These are phyloP conservation scores for Monilinia vaccinii-corymbosi DNA, from an alignment of 2,329 filamentous ascomycete genomes.

Conservation along the genomic window DNA sequence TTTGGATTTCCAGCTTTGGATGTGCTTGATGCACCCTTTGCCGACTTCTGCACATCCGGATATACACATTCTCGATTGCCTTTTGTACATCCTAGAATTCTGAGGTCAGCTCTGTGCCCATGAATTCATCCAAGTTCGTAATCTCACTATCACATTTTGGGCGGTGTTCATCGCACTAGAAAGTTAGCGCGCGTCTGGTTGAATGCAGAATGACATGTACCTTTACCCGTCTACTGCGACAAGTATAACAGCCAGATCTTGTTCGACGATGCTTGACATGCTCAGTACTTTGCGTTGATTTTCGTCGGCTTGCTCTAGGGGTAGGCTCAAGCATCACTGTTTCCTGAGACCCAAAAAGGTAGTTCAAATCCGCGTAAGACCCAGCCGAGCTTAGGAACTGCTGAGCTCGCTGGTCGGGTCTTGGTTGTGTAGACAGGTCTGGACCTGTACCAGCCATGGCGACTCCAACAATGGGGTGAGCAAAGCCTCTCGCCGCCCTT, in stretches of 20 bases:
- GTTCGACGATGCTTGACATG: constrained; percentile 84
- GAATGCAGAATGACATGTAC: constrained; percentile 32
- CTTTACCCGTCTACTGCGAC: constrained; percentile 79
- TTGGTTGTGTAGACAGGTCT: constrained; percentile 1
- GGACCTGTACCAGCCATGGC: neutral
- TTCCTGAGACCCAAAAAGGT: constrained; percentile 26
- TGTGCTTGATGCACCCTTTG: constrained; percentile 20
- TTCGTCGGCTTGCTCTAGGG: constrained; percentile 24
- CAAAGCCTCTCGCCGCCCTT: neutral
- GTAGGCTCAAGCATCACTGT: constrained; percentile 24
- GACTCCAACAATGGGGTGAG: neutral
- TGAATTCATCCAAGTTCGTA: neutral
- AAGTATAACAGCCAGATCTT: constrained; percentile 89
- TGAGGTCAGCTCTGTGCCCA: constrained; percentile 19
- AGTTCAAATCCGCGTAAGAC: constrained; percentile 21
- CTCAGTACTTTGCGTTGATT: constrained; percentile 23
- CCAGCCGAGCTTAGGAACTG: constrained; percentile 5
- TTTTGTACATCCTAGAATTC: constrained; percentile 67
- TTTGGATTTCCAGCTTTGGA: constrained; percentile 30
- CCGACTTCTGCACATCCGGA: constrained; percentile 53
- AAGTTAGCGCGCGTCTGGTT: constrained; percentile 20
- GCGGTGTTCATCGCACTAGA: constrained; percentile 82
- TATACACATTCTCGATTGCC: constrained; percentile 86
- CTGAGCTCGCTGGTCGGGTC: neutral
- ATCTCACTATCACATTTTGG: constrained; percentile 72